Evolutionary conservation across 176 grass and related monocot genomes (phyloP).

Genomic region (Triticum dicoccoides): DNA sequence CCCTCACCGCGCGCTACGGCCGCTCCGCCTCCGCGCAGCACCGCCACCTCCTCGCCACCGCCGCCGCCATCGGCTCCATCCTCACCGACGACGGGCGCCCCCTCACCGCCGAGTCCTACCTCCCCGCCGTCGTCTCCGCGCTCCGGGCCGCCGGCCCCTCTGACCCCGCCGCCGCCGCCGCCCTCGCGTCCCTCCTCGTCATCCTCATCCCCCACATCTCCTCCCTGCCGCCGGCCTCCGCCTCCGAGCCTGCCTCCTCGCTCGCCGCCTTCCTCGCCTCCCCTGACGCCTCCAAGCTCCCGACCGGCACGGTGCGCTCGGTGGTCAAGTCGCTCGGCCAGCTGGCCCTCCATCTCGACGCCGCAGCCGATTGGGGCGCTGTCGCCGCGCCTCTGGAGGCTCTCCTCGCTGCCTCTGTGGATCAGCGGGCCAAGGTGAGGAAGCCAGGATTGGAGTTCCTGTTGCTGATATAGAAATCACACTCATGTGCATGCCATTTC

Average conservation of each 20-base stretch:
- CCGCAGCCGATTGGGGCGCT: constrained; percentile 45
- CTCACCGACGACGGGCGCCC: constrained; percentile 62
- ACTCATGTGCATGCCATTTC: background rate
- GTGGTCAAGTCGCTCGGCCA: constrained; percentile 79
- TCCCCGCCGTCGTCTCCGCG: constrained; percentile 59
- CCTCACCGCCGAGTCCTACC: constrained; percentile 56
- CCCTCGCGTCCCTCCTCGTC: constrained; percentile 72
- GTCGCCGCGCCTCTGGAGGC: constrained; percentile 54
- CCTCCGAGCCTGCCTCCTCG: constrained; percentile 42
- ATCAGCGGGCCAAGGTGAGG: constrained; percentile 79
- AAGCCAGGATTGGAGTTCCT: background rate
- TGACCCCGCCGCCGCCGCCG: constrained; percentile 57
- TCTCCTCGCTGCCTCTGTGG: constrained; percentile 53
- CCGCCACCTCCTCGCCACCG: constrained; percentile 89
- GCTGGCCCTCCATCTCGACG: constrained; percentile 59
- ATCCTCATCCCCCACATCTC: constrained; percentile 72
- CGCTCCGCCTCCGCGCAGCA: constrained; percentile 89
- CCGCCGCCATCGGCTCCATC: constrained; percentile 89
- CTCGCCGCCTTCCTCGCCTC: constrained; percentile 55
- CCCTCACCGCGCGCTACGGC: constrained; percentile 76
- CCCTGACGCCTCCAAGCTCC: constrained; percentile 24
- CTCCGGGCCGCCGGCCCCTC: constrained; percentile 49
- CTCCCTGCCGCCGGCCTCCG: constrained; percentile 36
- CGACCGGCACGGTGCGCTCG: constrained; percentile 81
- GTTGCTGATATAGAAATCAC: background rate